Conservation (phyloP, 2,329 filamentous ascomycete species). For the Penicillium vulpinum region DNA sequence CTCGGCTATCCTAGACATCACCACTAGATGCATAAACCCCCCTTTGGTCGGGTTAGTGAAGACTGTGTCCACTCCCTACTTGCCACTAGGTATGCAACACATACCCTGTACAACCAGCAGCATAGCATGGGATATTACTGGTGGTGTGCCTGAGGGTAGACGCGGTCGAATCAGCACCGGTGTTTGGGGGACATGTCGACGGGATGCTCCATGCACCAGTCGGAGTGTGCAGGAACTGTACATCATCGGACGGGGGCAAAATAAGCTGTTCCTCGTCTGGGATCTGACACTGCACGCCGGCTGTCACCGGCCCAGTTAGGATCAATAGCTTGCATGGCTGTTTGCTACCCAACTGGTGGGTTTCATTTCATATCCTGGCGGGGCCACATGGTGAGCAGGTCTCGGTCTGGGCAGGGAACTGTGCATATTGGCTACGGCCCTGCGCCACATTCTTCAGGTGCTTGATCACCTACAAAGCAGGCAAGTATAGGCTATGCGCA, state of each 20-base stretch:
- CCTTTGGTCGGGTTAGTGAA: neutral
- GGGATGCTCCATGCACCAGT: slow-evolving; percentile 59
- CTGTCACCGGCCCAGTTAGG: slow-evolving; percentile 65
- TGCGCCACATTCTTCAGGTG: slow-evolving; percentile 56
- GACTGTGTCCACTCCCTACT: neutral
- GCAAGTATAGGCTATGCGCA: slow-evolving; percentile 51
- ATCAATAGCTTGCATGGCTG: neutral
- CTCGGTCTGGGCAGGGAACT: slow-evolving; percentile 78
- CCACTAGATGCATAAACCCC: neutral
- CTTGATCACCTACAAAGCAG: slow-evolving; percentile 58
- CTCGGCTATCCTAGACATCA: slow-evolving; percentile 58
- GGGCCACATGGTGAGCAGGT: slow-evolving; percentile 81
- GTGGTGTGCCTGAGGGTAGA: neutral
- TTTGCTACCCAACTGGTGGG: neutral
- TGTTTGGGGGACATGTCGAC: neutral
- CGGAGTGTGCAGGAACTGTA: slow-evolving; percentile 67
- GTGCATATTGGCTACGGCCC: slow-evolving; percentile 56
- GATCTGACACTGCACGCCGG: slow-evolving; percentile 69
- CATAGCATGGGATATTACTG: neutral
- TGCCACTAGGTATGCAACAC: neutral
- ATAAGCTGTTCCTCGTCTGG: slow-evolving; percentile 70
- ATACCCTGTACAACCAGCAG: neutral
- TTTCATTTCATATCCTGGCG: slow-evolving; percentile 70
- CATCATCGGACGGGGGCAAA: slow-evolving; percentile 76
- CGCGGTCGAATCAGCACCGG: neutral